Evolutionary conservation across 805 yeast genomes (phyloP).

Genomic region (Wickerhamomyces alni): DNA sequence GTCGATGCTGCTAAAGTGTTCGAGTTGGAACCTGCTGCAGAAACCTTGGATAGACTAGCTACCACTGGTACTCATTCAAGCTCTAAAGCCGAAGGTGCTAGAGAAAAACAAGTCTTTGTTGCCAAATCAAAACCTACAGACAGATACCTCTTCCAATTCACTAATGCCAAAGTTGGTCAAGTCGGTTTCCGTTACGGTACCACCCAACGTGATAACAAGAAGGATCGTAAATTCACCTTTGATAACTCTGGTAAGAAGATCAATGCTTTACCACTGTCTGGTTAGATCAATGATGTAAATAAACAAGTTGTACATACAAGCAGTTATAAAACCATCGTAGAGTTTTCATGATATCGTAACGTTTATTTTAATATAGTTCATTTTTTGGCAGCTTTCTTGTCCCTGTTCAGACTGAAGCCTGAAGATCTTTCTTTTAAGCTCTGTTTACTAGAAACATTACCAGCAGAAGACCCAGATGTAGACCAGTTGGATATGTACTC

Average conservation of each 20-base stretch:
- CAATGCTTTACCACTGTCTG: constrained; percentile 23
- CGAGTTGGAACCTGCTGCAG: constrained; percentile 82
- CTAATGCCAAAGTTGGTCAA: constrained; percentile 70
- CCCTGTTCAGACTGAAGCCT: constrained; percentile 19
- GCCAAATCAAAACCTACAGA: constrained; percentile 43
- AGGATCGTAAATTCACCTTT: constrained; percentile 69
- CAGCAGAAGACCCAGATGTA: constrained; percentile 3
- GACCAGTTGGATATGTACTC: constrained; percentile 17
- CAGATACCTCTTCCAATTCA: constrained; percentile 65
- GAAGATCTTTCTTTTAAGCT: constrained; percentile 20
- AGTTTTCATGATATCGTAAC: too few species aligned
- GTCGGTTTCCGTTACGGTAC: constrained; percentile 94
- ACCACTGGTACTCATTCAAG: constrained; percentile 47
- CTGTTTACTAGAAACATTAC: constrained; percentile 1
- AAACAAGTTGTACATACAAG: background rate
- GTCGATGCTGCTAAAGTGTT: constrained; percentile 86
- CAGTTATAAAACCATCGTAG: too few species aligned
- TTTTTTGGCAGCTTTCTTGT: constrained; percentile 8
- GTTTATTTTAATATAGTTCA: too few species aligned
- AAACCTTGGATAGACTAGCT: constrained; percentile 64
- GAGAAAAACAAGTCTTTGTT: constrained; percentile 36
- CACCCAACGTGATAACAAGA: constrained; percentile 80
- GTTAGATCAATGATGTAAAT: constrained; percentile 7
- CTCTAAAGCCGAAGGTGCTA: constrained; percentile 19
- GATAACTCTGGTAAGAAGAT: constrained; percentile 57